Conservation (phyloP, 768 basidiomycete genomes). For the Hygrocybe punicea region DNA sequence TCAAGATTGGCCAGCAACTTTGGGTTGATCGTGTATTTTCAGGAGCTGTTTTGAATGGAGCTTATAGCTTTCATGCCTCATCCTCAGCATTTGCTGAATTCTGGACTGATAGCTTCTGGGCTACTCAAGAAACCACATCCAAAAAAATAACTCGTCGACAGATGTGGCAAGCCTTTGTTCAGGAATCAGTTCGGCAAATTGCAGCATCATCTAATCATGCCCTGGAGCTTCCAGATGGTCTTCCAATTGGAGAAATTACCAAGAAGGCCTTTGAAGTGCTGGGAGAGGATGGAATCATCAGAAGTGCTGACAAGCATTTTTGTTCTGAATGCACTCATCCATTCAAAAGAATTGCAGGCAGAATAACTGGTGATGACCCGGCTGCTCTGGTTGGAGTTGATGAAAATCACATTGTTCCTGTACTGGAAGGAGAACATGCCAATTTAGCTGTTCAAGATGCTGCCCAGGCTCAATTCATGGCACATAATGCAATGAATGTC, state of each 20-base stretch:
- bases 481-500: background rate
- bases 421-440: background rate
- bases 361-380: slow-evolving; percentile 5
- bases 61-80: slow-evolving; percentile 20
- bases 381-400: slow-evolving; percentile 13
- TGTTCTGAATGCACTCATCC: slow-evolving; percentile 13
- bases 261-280: slow-evolving; percentile 9
- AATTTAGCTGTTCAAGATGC: background rate
- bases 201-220: slow-evolving; percentile 2
- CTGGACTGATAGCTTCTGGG: slow-evolving; percentile 13
- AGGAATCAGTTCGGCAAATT: slow-evolving; percentile 18
- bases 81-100: slow-evolving; percentile 14
- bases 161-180: slow-evolving; percentile 20
- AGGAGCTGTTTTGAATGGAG: slow-evolving; percentile 12
- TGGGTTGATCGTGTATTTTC: slow-evolving; percentile 18
- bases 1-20: slow-evolving; percentile 11
- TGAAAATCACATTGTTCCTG: slow-evolving; percentile 12
- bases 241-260: slow-evolving; percentile 10
- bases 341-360: slow-evolving; percentile 10
- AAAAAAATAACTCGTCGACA: slow-evolving; percentile 10
- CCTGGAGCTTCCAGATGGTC: slow-evolving; percentile 5
- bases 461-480: background rate
- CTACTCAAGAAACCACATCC: background rate
- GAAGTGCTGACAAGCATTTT: slow-evolving; percentile 7
- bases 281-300: slow-evolving; percentile 11